These are phyloP conservation scores for Albatrellus ellisii DNA, from an alignment of 768 basidiomycete genomes.

Conservation along the genomic window DNA sequence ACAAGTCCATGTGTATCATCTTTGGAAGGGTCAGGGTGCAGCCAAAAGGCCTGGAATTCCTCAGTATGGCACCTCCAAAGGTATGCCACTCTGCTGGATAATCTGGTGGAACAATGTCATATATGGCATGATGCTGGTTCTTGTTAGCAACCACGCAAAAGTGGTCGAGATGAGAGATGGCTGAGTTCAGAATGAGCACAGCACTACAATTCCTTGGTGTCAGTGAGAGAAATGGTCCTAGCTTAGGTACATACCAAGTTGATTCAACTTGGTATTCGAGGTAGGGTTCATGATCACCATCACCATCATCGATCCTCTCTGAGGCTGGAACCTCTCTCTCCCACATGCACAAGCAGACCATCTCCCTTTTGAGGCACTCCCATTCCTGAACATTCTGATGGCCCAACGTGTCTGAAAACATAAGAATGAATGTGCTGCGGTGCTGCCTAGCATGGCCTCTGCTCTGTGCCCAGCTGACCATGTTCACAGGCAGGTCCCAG, in stretches of 20 bases:
- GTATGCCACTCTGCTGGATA: constrained; percentile 50
- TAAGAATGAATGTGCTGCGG: constrained; percentile 58
- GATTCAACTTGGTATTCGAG: constrained; percentile 38
- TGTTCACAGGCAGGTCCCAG: constrained; percentile 65
- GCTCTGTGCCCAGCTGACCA: constrained; percentile 78
- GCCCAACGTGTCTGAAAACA: constrained; percentile 40
- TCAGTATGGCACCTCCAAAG: constrained; percentile 13
- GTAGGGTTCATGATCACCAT: constrained; percentile 26
- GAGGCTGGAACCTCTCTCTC: constrained; percentile 20
- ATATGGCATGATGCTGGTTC: constrained; percentile 39
- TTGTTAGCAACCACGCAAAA: constrained; percentile 62
- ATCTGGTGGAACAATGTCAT: constrained; percentile 56
- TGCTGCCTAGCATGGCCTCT: constrained; percentile 62
- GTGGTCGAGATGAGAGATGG: constrained; percentile 55
- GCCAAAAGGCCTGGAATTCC: constrained; percentile 46
- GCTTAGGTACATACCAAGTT: constrained; percentile 66
- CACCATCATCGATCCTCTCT: constrained; percentile 18
- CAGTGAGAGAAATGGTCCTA: not conserved
- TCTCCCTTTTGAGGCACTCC: constrained; percentile 41
- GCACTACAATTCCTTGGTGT: constrained; percentile 32
- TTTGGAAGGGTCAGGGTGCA: constrained; percentile 54
- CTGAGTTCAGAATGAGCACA: constrained; percentile 54
- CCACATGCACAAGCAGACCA: constrained; percentile 45
- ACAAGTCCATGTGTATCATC: constrained; percentile 21
- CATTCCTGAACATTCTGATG: constrained; percentile 38